Base-by-base conservation (phyloP, 1,284 basidiomycete genomes). In the Fomitopsis betulina region DNA sequence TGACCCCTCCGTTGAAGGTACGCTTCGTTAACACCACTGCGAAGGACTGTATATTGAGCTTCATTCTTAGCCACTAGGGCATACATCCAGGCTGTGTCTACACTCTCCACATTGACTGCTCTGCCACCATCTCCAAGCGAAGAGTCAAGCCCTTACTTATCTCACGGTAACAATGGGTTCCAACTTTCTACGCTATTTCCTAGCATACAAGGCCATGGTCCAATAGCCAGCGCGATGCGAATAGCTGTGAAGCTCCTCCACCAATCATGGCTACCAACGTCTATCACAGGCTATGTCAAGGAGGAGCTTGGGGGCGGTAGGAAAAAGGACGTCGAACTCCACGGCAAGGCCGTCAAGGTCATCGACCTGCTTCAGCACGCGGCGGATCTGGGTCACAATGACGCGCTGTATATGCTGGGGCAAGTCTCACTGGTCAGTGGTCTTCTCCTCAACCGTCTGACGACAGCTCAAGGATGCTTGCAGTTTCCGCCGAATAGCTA, bases 341-440 rank as follows among this genome's bases (percentile, higher is more conserved):
- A 73, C 17, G 76, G 80, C 3, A 88, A 86, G 65, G 85, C 87
- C 2, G 85, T 91, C 64, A 91, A 90, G 67, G 85, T 93, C 37
- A 67, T 93, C 13, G 87, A 89, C 65, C 70, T 95, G 13, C 72
- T 96, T 32, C 83, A 89, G 54, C 86, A 91, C 70, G 91, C 94
- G 0, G 84, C 87, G 9, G 87, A 89, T 57, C 73, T 89, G 45
- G 94, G 94, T 3, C 86, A 92, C 68, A 73, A 71, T 53, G 91
- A 94, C 61, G 93, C 93, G 2, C 72, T 91, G 54, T 89, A 83
- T 63, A 80, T 83, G 3, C 78, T 92, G 8, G 93, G 83, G 0
- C 80, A 87, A 54, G 71, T 96, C 32, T 86, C 85, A 42, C 72
- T 96, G 68, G 90, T 91, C 65, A 65, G 85, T 75, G 13, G 13